These are phyloP conservation scores for Dendrobium officinale DNA, from an alignment of 106 monocot genomes.

Conservation along the genomic window DNA sequence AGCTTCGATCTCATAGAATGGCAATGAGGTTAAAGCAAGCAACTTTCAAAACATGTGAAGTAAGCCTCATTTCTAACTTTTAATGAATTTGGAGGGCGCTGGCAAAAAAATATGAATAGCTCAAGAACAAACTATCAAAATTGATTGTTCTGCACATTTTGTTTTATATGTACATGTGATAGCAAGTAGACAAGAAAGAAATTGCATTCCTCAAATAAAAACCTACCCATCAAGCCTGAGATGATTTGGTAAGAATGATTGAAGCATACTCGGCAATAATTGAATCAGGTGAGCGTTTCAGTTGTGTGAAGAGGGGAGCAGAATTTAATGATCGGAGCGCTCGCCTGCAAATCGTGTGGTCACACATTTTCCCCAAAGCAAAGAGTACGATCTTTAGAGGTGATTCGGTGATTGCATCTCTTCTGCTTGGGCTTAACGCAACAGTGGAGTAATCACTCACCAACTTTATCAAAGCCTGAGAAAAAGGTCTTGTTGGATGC, in stretches of 20 bases:
- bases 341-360: slow-evolving; percentile 63
- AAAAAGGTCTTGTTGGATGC: background rate
- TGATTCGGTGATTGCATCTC: slow-evolving; percentile 55
- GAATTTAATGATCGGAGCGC: slow-evolving; percentile 60
- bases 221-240: slow-evolving; percentile 20
- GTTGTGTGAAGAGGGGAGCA: slow-evolving; percentile 37
- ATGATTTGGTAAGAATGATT: slow-evolving; percentile 40
- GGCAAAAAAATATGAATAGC: too few species aligned
- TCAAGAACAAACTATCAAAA: too few species aligned
- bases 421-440: slow-evolving; percentile 66
- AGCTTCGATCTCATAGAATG: too few species aligned
- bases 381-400: slow-evolving; percentile 73
- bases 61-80: too few species aligned
- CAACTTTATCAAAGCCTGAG: slow-evolving; percentile 78
- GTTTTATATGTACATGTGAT: too few species aligned
- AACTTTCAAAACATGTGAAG: too few species aligned
- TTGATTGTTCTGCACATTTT: too few species aligned
- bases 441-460: slow-evolving; percentile 50
- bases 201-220: too few species aligned
- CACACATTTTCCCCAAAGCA: slow-evolving; percentile 88
- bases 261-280: slow-evolving; percentile 55
- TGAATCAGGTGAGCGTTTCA: slow-evolving; percentile 58
- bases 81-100: too few species aligned
- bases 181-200: too few species aligned
- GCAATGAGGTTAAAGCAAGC: too few species aligned